A percentile compares a stretch with the other conserved stretches of the same genome.
phyloP scores from a whole-genome alignment of 2,329 filamentous ascomycete species.

The Monosporascus ibericus region DNA sequence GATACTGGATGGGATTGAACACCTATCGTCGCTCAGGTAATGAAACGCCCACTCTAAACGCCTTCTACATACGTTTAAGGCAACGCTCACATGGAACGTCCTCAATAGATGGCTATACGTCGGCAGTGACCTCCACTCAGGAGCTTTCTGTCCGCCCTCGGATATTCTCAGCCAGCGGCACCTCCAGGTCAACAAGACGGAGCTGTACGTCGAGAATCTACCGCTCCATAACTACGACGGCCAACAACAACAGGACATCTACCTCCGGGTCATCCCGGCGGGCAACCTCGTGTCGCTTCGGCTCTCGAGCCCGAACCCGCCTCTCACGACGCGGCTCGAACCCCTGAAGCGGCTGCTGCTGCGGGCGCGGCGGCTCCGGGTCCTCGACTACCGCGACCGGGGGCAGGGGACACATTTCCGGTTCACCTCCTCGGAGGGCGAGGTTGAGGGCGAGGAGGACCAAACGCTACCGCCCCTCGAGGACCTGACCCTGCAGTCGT shows the following conservation, averaged over 20 bases:
- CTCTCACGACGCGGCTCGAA: constrained; percentile 33
- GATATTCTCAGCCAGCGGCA: constrained; percentile 30
- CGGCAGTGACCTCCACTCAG: constrained; percentile 20
- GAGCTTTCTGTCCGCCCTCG: constrained; percentile 30
- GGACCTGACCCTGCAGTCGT: constrained; percentile 37
- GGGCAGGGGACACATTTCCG: constrained; percentile 39
- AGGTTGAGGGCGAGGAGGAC: constrained; percentile 2
- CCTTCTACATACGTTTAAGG: too few species aligned
- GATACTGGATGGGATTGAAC: constrained; percentile 29
- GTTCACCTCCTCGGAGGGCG: constrained; percentile 21
- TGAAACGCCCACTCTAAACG: neutral
- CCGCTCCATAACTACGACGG: constrained; percentile 32
- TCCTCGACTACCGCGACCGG: constrained; percentile 36
- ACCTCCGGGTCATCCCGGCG: constrained; percentile 33
- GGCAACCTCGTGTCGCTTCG: constrained; percentile 33
- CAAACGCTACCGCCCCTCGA: constrained; percentile 38
- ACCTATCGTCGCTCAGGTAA: constrained; percentile 35
- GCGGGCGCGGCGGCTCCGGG: constrained; percentile 27
- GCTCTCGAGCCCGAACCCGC: constrained; percentile 32
- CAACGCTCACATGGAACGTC: neutral
- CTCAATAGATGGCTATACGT: constrained; percentile 33
- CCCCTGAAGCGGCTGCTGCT: constrained; percentile 38
- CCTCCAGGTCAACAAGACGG: constrained; percentile 21
- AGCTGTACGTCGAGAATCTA: constrained; percentile 34
- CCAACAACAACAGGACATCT: constrained; percentile 25